Percentiles rank a stretch among this genome's conserved stretches.
These are phyloP conservation scores for Aquilaria sinensis DNA, from an alignment of 345 rosid species.

Conservation along the genomic window DNA sequence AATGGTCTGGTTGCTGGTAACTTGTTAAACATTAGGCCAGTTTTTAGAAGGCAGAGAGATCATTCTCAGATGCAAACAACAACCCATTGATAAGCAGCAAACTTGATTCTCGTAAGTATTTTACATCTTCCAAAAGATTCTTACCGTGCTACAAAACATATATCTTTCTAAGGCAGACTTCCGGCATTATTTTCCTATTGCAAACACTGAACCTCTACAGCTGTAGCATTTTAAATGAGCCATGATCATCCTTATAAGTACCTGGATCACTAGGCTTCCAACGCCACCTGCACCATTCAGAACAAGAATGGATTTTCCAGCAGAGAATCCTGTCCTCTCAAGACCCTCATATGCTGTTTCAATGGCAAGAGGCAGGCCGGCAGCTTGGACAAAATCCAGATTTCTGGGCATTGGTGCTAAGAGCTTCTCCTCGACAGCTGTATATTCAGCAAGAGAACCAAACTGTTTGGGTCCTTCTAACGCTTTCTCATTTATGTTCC, in stretches of 20 bases:
- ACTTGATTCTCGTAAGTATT: too few relatives aligned
- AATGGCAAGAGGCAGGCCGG: slow-evolving; percentile 87
- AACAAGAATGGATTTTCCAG: slow-evolving; percentile 82
- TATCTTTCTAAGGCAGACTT: too few relatives aligned
- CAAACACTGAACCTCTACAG: too few relatives aligned
- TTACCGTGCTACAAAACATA: too few relatives aligned
- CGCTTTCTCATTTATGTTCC: slow-evolving; percentile 87
- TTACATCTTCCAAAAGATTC: too few relatives aligned
- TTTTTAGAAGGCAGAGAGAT: too few relatives aligned
- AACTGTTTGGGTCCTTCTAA: slow-evolving; percentile 85
- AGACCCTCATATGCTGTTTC: slow-evolving; percentile 86
- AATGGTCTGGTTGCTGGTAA: too few relatives aligned
- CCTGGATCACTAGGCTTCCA: slow-evolving; percentile 96
- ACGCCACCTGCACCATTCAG: slow-evolving; percentile 93
- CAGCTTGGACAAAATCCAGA: slow-evolving; percentile 74
- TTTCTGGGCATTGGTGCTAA: slow-evolving; percentile 72
- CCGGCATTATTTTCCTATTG: too few relatives aligned
- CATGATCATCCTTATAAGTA: slow-evolving; percentile 10
- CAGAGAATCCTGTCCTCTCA: slow-evolving; percentile 67
- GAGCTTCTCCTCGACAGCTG: slow-evolving; percentile 85
- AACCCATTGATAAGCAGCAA: too few relatives aligned
- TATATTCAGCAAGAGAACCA: slow-evolving; percentile 84
- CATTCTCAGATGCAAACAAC: too few relatives aligned
- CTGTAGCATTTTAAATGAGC: neutral
- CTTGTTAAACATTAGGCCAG: too few relatives aligned